Base-by-base conservation (phyloP, 192 early-diverging fungal genomes). In the Entomortierella beljakovae region DNA sequence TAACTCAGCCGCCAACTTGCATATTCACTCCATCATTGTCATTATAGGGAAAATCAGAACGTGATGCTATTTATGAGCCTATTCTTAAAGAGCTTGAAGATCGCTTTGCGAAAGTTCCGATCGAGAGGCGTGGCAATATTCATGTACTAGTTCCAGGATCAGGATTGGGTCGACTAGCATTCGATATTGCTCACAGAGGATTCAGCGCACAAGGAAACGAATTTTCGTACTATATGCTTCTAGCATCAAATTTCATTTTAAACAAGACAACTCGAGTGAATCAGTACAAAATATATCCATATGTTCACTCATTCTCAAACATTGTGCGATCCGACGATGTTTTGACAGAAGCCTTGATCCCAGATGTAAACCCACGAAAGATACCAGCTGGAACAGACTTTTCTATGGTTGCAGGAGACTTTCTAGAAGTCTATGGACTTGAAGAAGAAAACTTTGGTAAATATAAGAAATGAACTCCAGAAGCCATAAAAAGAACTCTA, bases 371-470 rank as follows among this genome's bases (percentile, higher is more conserved):
- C 43, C 92, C 93, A 23, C 84, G 83, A 35, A 81, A 82, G 23
- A 82, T 96, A 26, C 92, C 93, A 2, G 50, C 52, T 4, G 84
- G 81, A 13, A 91, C 92, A 1, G 91, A 94, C 55, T 98, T 98
- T 72, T 96, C 94, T 9, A 98, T 99, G 97, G 92, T 93, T 9
- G 96, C 96, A 6, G 98, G 98, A 50, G 98, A 99, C 81, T 99
- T 99, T 85, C 62, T 93, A 43, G 97, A 98, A 77, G 89, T 96
- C 11, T 99, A 99, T 65, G 82, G 88, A 8, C 66, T 81, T 0
- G 83, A 89, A 9, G 33, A 68, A 13, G 83, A 92, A 6, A 86
- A 88, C 33, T 69, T 79, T 64, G 92, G 87, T 66, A 74, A 82
- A 66, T 11, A 38, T 7, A 6, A 38, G 40, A 60, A 57, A 56